These are phyloP conservation scores for Pseudomonodictys pantanalensis DNA, from an alignment of 495 filamentous ascomycete species.

Conservation along the genomic window DNA sequence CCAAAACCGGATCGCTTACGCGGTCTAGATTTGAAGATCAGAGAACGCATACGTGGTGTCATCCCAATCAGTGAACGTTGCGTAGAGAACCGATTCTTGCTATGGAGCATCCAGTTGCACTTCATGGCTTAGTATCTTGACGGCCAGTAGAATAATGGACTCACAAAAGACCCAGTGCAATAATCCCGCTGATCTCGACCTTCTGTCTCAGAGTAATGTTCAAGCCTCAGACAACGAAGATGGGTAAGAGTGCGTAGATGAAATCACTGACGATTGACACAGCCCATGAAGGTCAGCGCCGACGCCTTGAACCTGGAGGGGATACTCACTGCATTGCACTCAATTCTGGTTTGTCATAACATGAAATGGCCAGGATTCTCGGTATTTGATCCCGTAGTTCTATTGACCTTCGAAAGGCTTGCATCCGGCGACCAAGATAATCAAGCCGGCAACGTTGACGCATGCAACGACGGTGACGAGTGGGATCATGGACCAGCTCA, in stretches of 20 bases:
- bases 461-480: constrained; percentile 3
- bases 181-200: not conserved
- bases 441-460: not conserved
- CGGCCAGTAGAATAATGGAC: not conserved
- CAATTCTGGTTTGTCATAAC: constrained; percentile 11
- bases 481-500: constrained; percentile 7
- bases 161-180: constrained; percentile 3
- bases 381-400: not conserved
- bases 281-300: not conserved
- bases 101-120: constrained; percentile 11
- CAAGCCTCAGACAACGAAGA: constrained; percentile 9
- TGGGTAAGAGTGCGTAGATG: constrained; percentile 1
- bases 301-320: not conserved
- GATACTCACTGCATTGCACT: not conserved
- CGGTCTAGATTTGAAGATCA: constrained; percentile 10
- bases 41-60: constrained; percentile 8
- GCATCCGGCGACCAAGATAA: constrained; percentile 5
- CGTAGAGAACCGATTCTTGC: constrained; percentile 7
- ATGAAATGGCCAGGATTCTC: not conserved
- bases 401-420: constrained; percentile 4
- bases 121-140: not conserved
- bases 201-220: constrained; percentile 8
- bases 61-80: not conserved
- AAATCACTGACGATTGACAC: constrained; percentile 10
- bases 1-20: not conserved